phyloP scores from a whole-genome alignment of 2,329 filamentous ascomycete species.

The Botrytis tulipae region DNA sequence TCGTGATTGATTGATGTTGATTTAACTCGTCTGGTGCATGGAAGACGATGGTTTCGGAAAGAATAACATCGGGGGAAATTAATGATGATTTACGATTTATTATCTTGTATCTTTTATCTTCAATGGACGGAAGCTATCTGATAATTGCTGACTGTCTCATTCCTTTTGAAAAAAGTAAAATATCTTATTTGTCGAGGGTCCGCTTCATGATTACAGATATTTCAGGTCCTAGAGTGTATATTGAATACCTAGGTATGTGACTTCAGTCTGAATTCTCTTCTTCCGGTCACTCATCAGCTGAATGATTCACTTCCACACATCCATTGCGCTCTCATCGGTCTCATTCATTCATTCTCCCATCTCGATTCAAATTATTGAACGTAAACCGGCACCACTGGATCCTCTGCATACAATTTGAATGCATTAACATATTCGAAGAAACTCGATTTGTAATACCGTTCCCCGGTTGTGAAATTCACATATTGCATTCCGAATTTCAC shows the following conservation, averaged over 20 bases:
- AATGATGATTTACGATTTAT: neutral
- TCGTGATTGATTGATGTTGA: neutral
- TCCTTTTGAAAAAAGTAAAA: too few relatives aligned
- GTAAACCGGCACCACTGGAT: constrained; percentile 33
- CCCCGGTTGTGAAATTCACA: constrained; percentile 43
- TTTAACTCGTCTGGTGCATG: neutral
- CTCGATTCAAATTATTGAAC: constrained; percentile 8
- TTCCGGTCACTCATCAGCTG: neutral
- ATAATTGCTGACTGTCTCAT: neutral
- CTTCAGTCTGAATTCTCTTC: neutral
- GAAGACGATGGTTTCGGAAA: neutral
- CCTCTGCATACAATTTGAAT: constrained; percentile 33
- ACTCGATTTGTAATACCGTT: constrained; percentile 33
- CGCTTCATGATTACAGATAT: neutral
- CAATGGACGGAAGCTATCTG: neutral
- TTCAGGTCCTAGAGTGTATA: too few relatives aligned
- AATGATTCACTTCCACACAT: neutral
- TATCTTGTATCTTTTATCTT: neutral
- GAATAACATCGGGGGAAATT: fast-evolving
- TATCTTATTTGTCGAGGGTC: neutral
- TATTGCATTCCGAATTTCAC: constrained; percentile 35
- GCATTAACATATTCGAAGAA: constrained; percentile 37
- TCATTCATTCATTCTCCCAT: neutral
- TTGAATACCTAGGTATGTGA: neutral
- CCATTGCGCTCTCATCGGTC: neutral